phyloP scores from a whole-genome alignment of 1,284 basidiomycete genomes.

The Ganoderma boninense region DNA sequence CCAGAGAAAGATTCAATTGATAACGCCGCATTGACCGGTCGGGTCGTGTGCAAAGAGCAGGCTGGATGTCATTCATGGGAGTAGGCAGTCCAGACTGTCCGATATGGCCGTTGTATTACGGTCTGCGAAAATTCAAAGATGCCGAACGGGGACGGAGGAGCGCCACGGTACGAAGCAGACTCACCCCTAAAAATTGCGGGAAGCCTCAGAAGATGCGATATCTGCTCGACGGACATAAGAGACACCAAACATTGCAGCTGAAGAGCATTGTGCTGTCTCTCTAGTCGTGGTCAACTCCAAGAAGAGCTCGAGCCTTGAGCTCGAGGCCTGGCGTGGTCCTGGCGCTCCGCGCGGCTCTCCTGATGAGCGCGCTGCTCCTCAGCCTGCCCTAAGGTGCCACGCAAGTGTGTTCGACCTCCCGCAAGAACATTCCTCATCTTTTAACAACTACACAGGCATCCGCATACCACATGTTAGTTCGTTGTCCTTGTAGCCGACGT shows the following conservation, averaged over 20 bases:
- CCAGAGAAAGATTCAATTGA: not conserved
- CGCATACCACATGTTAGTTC: constrained; percentile 65
- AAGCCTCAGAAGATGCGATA: not conserved
- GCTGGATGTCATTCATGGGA: not conserved
- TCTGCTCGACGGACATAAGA: not conserved
- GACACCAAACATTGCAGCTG: not conserved
- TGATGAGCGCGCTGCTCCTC: not conserved
- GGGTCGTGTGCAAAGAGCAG: not conserved
- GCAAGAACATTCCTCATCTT: constrained; percentile 51
- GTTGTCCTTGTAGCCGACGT: constrained; percentile 43
- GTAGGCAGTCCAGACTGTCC: not conserved
- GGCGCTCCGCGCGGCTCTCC: not conserved
- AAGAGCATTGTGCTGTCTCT: not conserved
- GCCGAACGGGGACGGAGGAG: not conserved
- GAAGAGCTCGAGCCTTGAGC: not conserved
- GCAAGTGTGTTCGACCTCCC: constrained; percentile 15
- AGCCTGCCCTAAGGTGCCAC: constrained; percentile 54
- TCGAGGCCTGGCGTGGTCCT: too few relatives aligned
- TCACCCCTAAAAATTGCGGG: not conserved
- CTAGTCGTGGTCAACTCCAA: not conserved
- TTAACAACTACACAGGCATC: constrained; percentile 69
- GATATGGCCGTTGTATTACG: not conserved
- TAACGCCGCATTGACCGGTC: not conserved
- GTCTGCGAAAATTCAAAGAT: too few relatives aligned
- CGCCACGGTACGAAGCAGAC: not conserved